Percentiles rank a stretch among this genome's conserved stretches.
Evolutionary conservation across 345 rosid genomes (phyloP).

Genomic region (Physaria fendleri): DNA sequence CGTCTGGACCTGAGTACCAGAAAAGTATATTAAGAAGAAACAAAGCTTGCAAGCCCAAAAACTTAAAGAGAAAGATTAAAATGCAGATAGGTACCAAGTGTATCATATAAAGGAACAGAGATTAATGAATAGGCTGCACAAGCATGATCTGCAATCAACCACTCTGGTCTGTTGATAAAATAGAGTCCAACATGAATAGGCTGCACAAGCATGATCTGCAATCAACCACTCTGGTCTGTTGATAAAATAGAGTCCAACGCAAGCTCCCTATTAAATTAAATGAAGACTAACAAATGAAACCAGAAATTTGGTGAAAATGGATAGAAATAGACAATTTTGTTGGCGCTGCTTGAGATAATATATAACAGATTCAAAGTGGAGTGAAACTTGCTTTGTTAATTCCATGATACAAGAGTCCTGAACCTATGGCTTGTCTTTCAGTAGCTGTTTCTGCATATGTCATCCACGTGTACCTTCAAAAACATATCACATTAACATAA

Average conservation of each 20-base stretch:
- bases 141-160: conserved; percentile 92
- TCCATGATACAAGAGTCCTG: conserved; percentile 66
- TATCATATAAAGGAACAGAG: conserved; percentile 88
- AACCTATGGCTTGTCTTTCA: conserved; percentile 77
- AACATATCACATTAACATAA: conserved; percentile 8
- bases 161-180: conserved; percentile 83
- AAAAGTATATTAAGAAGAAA: conserved; percentile 12
- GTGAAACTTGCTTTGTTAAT: conserved; percentile 41
- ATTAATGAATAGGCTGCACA: conserved; percentile 87
- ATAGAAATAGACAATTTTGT: background rate
- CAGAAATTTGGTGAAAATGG: background rate
- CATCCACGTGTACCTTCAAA: conserved; percentile 78
- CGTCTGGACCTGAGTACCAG: conserved; percentile 67
- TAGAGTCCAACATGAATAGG: conserved; percentile 78
- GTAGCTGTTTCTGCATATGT: conserved; percentile 73
- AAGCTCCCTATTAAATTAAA: conserved; percentile 53
- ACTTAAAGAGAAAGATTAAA: background rate
- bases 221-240: conserved; percentile 91
- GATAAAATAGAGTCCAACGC: conserved; percentile 64
- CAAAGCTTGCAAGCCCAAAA: background rate
- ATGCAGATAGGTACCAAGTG: conserved; percentile 56
- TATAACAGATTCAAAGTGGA: background rate
- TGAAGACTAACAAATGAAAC: conserved; percentile 13
- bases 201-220: conserved; percentile 92
- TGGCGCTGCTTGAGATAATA: background rate